Evolutionary conservation across 139 green algal genomes (phyloP).

Genomic region (Haematococcus lacustris): DNA sequence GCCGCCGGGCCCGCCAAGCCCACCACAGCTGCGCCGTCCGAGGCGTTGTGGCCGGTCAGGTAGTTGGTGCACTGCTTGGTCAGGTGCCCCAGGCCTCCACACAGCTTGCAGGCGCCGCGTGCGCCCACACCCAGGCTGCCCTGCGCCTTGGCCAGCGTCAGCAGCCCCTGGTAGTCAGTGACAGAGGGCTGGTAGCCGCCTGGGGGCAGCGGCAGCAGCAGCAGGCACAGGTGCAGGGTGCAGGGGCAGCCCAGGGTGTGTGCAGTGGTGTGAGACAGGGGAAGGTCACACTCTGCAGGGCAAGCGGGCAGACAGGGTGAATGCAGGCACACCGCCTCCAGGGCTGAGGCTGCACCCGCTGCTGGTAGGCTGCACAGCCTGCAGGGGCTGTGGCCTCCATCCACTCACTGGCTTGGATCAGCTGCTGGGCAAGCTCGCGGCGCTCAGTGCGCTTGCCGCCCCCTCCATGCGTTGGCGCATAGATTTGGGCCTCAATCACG

Average conservation of each 20-base stretch:
- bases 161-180: conserved; percentile 58
- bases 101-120: conserved; percentile 73
- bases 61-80: conserved; percentile 83
- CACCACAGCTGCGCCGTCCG: background rate
- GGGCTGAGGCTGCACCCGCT: no score
- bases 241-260: no score
- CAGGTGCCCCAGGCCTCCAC: conserved; percentile 74
- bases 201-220: no score
- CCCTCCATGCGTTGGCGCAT: conserved; percentile 44
- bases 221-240: no score
- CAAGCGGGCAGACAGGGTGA: no score
- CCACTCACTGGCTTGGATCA: conserved; percentile 22
- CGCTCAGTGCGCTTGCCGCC: conserved; percentile 38
- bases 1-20: conserved; percentile 12
- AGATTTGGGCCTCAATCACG: conserved; percentile 62
- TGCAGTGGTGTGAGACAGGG: no score
- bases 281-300: no score
- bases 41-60: conserved; percentile 29
- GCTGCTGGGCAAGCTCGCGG: conserved; percentile 50
- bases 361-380: no score
- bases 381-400: no score
- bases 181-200: conserved; percentile 63
- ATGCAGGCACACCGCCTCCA: no score
- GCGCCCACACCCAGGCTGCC: conserved; percentile 31
- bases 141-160: conserved; percentile 61